phyloP scores from a whole-genome alignment of 768 basidiomycete genomes.

The Coprinellus micaceus region DNA sequence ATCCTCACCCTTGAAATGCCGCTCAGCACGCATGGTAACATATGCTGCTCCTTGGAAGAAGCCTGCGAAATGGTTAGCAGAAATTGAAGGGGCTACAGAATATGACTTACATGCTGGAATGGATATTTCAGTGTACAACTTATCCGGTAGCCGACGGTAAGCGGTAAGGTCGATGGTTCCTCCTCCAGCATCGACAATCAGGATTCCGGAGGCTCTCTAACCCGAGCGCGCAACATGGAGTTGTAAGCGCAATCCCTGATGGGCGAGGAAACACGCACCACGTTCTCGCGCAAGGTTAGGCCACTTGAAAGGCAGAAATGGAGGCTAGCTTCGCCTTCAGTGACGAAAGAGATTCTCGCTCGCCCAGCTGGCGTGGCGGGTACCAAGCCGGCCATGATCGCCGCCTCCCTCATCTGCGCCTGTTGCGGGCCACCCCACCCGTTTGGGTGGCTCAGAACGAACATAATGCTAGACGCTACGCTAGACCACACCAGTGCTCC shows the following conservation, averaged over 20 bases:
- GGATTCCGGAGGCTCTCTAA: slow-evolving; percentile 30
- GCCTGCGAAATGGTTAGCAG: not conserved
- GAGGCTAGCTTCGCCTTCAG: slow-evolving; percentile 54
- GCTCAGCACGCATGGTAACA: not conserved
- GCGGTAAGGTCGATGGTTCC: slow-evolving; percentile 43
- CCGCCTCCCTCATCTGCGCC: slow-evolving; percentile 43
- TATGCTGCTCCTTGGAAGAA: slow-evolving; percentile 1
- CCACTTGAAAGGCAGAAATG: slow-evolving; percentile 37
- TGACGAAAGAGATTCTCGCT: slow-evolving; percentile 43
- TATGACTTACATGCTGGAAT: not conserved
- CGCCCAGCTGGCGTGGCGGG: slow-evolving; percentile 25
- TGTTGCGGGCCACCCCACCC: slow-evolving; percentile 56
- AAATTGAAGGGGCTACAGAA: not conserved
- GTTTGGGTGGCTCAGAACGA: slow-evolving; percentile 48
- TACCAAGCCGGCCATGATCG: slow-evolving; percentile 42
- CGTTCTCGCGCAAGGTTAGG: not conserved
- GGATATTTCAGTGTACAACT: not conserved
- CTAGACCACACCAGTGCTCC: slow-evolving; percentile 14
- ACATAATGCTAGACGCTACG: slow-evolving; percentile 32
- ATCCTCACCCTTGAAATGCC: slow-evolving; percentile 3
- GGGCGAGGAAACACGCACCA: not conserved
- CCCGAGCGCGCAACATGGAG: too few relatives aligned
- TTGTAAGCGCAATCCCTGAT: not conserved
- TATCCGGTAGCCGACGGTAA: slow-evolving; percentile 24
- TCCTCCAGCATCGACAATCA: slow-evolving; percentile 42